These are phyloP conservation scores for Reutealis trisperma DNA, from an alignment of 345 rosid genomes.

Conservation along the genomic window DNA sequence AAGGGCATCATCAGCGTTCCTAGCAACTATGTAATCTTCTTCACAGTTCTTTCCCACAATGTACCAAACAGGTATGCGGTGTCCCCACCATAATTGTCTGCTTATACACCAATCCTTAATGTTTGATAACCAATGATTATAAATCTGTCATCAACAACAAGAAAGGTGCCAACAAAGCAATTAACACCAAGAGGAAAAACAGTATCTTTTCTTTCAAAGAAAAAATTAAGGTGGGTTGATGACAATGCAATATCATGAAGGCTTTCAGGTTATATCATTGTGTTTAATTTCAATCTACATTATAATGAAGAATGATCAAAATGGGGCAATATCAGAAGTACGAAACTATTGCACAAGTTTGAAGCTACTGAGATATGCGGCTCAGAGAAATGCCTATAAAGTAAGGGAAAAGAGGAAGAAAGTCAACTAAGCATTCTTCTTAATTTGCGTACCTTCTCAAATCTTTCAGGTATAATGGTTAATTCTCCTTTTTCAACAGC, in stretches of 20 bases:
- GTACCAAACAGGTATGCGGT: constrained; percentile 99
- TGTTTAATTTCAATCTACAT: neutral
- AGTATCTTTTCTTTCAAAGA: neutral
- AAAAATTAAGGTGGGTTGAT: neutral
- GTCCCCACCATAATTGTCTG: constrained; percentile 99
- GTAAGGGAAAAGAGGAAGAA: neutral
- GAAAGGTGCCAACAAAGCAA: constrained; percentile 15
- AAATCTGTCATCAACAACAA: constrained; percentile 52
- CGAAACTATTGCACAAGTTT: neutral
- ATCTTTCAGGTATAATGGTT: constrained; percentile 87
- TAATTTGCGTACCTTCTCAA: constrained; percentile 71
- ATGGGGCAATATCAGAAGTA: neutral
- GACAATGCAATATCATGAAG: neutral
- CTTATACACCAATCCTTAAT: constrained; percentile 99
- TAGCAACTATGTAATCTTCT: constrained; percentile 87
- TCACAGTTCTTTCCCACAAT: constrained; percentile 78
- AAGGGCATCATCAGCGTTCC: constrained; percentile 75
- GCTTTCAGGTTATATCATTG: neutral
- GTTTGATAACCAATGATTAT: constrained; percentile 95
- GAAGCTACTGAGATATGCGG: neutral
- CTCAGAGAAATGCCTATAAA: neutral
- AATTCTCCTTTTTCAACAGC: constrained; percentile 80
- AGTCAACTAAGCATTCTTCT: neutral
- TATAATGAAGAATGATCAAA: neutral
- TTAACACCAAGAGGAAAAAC: neutral